Evolutionary conservation across 2,329 filamentous ascomycete genomes (phyloP), one percentile per base, ranked within the genome.

Genomic region (Cordyceps fumosorosea): DNA sequence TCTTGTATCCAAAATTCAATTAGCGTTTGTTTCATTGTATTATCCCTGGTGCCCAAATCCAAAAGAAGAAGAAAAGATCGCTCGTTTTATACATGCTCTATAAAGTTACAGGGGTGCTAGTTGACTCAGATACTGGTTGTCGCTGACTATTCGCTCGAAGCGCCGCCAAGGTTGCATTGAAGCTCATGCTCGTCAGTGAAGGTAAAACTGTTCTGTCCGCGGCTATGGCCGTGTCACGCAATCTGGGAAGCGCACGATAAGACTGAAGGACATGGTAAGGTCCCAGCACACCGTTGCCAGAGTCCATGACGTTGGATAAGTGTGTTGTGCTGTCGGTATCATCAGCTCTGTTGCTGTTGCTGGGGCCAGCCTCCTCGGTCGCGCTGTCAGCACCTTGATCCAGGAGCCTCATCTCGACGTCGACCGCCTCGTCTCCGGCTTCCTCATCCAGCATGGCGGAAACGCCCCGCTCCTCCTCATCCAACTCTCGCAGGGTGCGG

Each of bases 391-490:
- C 68, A 20, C 44, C 67, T n/a, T 64, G 66, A 67, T 67, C 64
- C 22, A 78, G 62, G 6, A 75, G 70, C 47, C 75, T 76, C 71
- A 83, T 69, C 66, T 84, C 82, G 22, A 82, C 75, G 48, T 76
- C 75, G n/a, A 74, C 70, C 5, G 71, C 71, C 58, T 76, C 77
- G 57, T 76, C 74, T n/a, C 68, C 62, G 10, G 68, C 66, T 3
- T 72, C 70, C 51, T 73, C 74, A 1, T 76, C 68, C 60, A 70
- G 72, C 63, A 76, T 73, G 62, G 78, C 73, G 47, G 76, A 68
- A 8, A 83, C 73, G 3, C 82, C 83, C 16, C 82, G 77, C 68
- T 86, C 84, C 66, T 85, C 84, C 1, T 80, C 78, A 66, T 86
- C 84, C 58, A 81, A 70, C 65, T 84, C 81, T 67, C 85, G 81